Percentiles rank a stretch among this genome's conserved stretches.
Evolutionary conservation across 2,329 filamentous ascomycete species (phyloP).

Genomic region (Talaromyces piceae): DNA sequence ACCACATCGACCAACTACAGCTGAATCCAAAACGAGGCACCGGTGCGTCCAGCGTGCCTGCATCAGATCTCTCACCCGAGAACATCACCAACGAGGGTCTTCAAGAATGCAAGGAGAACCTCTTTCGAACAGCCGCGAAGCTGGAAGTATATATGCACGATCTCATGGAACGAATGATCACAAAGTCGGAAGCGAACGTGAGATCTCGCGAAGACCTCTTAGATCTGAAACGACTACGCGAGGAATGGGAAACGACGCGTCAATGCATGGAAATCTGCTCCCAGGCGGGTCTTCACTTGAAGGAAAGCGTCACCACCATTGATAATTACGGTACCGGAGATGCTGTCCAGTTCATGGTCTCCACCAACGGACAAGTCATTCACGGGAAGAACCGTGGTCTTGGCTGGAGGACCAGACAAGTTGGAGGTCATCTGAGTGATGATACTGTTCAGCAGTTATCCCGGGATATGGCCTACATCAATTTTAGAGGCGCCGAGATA

Average conservation of each 20-base stretch:
- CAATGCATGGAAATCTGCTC: slow-evolving; percentile 29
- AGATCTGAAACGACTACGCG: slow-evolving; percentile 27
- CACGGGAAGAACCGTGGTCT: slow-evolving; percentile 23
- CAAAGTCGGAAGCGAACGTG: background rate
- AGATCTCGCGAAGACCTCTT: slow-evolving; percentile 22
- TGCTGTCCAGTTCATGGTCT: slow-evolving; percentile 32
- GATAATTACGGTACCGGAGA: slow-evolving; percentile 31
- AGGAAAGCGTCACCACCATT: slow-evolving; percentile 26
- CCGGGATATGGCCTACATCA: slow-evolving; percentile 21
- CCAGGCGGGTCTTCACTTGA: slow-evolving; percentile 17
- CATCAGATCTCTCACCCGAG: background rate
- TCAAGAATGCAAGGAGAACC: slow-evolving; percentile 1
- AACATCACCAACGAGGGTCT: background rate
- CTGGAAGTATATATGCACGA: background rate
- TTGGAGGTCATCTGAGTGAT: slow-evolving; percentile 27
- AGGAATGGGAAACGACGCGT: slow-evolving; percentile 31
- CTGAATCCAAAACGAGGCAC: background rate
- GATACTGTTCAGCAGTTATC: slow-evolving; percentile 25
- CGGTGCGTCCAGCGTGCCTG: background rate
- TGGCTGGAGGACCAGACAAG: slow-evolving; percentile 25
- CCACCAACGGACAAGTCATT: slow-evolving; percentile 26
- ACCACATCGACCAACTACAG: slow-evolving; percentile 24
- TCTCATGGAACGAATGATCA: background rate
- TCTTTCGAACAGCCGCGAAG: background rate
- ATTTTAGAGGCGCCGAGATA: slow-evolving; percentile 13